Percentiles rank a stretch among this genome's conserved stretches.
These are phyloP conservation scores for Aspergillus sp. DNA, from an alignment of 2,329 filamentous ascomycete species.

Conservation along the genomic window DNA sequence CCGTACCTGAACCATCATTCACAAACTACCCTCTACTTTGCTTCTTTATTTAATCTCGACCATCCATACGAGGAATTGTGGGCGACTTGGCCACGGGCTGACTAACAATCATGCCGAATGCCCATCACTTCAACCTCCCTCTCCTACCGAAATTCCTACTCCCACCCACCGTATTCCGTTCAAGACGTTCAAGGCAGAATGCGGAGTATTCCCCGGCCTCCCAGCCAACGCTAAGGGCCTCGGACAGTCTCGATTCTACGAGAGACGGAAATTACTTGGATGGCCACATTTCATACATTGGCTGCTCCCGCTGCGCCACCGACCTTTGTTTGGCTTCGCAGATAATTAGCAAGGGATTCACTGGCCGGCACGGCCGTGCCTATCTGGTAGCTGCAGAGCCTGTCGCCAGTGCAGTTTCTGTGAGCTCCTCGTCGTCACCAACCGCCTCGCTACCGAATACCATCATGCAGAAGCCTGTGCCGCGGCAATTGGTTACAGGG, in stretches of 20 bases:
- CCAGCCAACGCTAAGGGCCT: slow-evolving; percentile 2
- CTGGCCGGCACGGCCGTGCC: slow-evolving; percentile 55
- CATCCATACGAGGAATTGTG: neutral
- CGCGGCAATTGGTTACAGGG: slow-evolving; percentile 54
- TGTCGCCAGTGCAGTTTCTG: slow-evolving; percentile 21
- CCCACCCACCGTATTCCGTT: slow-evolving; percentile 42
- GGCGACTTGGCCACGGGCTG: neutral
- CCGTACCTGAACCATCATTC: too few species aligned
- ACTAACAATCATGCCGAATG: slow-evolving; percentile 11
- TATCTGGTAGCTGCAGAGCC: slow-evolving; percentile 50
- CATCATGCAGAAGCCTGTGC: slow-evolving; percentile 47
- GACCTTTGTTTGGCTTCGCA: slow-evolving; percentile 52
- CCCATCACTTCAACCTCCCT: slow-evolving; percentile 13
- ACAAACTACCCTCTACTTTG: too few species aligned
- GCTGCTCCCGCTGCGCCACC: slow-evolving; percentile 51
- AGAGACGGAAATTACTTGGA: slow-evolving; percentile 31
- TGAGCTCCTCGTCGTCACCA: slow-evolving; percentile 20
- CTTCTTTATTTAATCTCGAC: too few species aligned
- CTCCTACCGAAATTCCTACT: slow-evolving; percentile 47
- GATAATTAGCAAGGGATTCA: slow-evolving; percentile 59
- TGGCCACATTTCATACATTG: slow-evolving; percentile 47
- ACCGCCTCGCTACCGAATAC: slow-evolving; percentile 50
- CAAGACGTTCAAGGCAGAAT: slow-evolving; percentile 25
- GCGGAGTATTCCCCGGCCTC: slow-evolving; percentile 5
- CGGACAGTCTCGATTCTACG: neutral